These are phyloP conservation scores for Ilex aquifolium DNA, from an alignment of 257 asterid genomes.

Conservation along the genomic window DNA sequence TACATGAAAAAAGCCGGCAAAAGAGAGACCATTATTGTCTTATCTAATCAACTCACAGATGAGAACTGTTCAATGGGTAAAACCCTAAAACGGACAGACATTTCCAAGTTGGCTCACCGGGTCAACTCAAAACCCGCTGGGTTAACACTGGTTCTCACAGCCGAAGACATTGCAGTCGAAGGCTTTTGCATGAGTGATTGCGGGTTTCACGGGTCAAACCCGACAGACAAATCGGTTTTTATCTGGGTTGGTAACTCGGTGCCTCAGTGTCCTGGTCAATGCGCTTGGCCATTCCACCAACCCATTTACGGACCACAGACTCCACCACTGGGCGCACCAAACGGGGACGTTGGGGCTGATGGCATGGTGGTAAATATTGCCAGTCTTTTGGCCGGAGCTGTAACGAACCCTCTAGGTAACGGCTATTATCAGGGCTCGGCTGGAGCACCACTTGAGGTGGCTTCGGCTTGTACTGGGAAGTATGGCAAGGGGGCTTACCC, in stretches of 20 bases:
- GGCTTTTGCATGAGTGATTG: conserved; percentile 29
- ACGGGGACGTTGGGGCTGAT: conserved; percentile 23
- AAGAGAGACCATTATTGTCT: conserved; percentile 1
- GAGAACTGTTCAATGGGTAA: conserved; percentile 24
- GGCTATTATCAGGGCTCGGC: conserved; percentile 26
- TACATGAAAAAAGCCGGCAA: conserved; percentile 24
- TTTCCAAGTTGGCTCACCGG: conserved; percentile 20
- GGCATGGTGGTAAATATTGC: conserved; percentile 27
- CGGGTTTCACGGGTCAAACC: conserved; percentile 18
- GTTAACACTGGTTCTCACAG: conserved; percentile 22
- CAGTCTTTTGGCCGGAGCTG: conserved; percentile 24
- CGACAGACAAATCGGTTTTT: background rate
- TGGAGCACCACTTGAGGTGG: background rate
- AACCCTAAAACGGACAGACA: conserved; percentile 10
- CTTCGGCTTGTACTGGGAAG: conserved; percentile 21
- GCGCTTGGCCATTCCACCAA: background rate
- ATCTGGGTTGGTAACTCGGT: conserved; percentile 31
- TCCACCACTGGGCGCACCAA: conserved; percentile 20
- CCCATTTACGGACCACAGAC: conserved; percentile 22
- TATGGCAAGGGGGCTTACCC: conserved; percentile 15
- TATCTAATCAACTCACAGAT: conserved; percentile 17
- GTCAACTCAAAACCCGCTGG: conserved; percentile 14
- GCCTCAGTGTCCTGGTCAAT: conserved; percentile 26
- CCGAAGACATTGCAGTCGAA: conserved; percentile 26
- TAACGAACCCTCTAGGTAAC: conserved; percentile 23